Conservation (phyloP, 1,284 basidiomycete genomes). For the Cryptococcus maquisensis region DNA sequence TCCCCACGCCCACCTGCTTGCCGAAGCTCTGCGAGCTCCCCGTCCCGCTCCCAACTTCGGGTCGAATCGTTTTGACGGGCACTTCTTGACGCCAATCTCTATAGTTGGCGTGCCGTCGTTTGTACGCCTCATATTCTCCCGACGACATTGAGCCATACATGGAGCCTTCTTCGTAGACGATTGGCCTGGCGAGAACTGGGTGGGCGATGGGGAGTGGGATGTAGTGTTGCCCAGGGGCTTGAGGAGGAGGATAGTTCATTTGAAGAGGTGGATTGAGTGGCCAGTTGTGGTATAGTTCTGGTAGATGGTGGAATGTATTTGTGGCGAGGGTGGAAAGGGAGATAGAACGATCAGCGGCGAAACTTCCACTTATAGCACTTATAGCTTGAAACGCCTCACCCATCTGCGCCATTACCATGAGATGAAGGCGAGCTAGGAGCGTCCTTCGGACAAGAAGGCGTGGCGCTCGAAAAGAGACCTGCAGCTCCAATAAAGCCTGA, state of each 20-base stretch:
- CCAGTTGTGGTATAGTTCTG: background rate
- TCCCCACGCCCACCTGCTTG: constrained; percentile 13
- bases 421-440: too few relatives aligned
- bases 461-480: too few relatives aligned
- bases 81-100: constrained; percentile 13
- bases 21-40: constrained; percentile 1
- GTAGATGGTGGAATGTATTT: background rate
- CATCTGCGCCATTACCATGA: too few relatives aligned
- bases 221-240: constrained; percentile 1
- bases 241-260: background rate
- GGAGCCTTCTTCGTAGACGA: constrained; percentile 12
- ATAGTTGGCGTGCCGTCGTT: constrained; percentile 7
- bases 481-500: too few relatives aligned
- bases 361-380: too few relatives aligned
- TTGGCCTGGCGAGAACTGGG: background rate
- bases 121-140: constrained; percentile 13
- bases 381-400: too few relatives aligned
- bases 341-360: too few relatives aligned
- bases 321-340: background rate
- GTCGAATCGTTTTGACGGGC: background rate
- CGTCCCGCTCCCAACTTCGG: background rate
- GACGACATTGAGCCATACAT: constrained; percentile 12
- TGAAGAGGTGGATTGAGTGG: background rate
- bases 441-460: too few relatives aligned
- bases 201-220: constrained; percentile 4